Base-by-base conservation (phyloP, 306 rosid species). In the Fagus crenata region DNA sequence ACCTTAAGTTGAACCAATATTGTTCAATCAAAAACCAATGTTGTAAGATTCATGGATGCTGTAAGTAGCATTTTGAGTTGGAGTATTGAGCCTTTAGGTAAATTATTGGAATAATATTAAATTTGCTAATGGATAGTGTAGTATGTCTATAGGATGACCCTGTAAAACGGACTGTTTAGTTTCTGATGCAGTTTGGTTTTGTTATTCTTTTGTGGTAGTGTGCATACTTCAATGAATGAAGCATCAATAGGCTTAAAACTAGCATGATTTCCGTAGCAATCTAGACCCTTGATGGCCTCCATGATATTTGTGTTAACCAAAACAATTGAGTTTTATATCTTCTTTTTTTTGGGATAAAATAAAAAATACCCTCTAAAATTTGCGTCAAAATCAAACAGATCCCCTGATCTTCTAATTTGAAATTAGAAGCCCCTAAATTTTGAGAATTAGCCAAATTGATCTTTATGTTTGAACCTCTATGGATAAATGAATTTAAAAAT, bases 81-180 rank as follows among this genome's bases (percentile, higher is more conserved):
- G 40, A 61, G 68, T 61, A 12, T 14, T 61, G 68, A 33, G 37
- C 65, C 17, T 58, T 58, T 58, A 58, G 18, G 35, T 61, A 32
- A 33, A 61, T 61, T 32, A 61, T 32, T 32, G 68, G 13, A 61
- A 61, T 4, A 61, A 35, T 32, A 22, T 22, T 11, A 59, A 59
- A 59, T 59, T 59, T 59, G 37, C 39, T 9, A 1, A 32, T 60
- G 17, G n/a, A 60, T 60, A 3, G 67, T 60, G 37, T 6, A 60
- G n/a, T 11, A 0, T 22, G 67, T 39, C 39, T 31, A 60, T 31
- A 15, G 28, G 71, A 37, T 17, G 43, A 65, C 71, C 71, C 14
- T 65, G 49, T 37, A 65, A 49, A 63, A 63, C 22, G 43, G 71
- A 6, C 31, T 39, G 49, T 65, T 65, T 65, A 39, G 28, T 65